Percentiles rank a stretch among this genome's conserved stretches.
Evolutionary conservation across 2,329 filamentous ascomycete species (phyloP).

Genomic region (Acephala macrosclerotiorum): DNA sequence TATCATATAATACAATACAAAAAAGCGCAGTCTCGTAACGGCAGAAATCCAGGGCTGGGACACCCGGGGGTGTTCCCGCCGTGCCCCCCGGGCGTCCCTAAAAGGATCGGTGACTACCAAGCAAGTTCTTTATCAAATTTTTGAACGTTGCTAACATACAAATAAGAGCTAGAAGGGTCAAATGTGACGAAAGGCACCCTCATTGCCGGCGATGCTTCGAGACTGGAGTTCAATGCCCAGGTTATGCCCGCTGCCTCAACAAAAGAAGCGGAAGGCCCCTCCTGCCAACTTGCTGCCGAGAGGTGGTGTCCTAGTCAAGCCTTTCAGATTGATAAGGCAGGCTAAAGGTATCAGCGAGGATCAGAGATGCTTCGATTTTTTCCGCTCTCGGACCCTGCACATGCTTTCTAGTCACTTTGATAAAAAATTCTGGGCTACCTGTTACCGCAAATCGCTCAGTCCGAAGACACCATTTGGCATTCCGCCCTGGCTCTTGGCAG

Average conservation of each 20-base stretch:
- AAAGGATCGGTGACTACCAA: too few species aligned
- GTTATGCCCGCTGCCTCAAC: not conserved
- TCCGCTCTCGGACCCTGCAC: slow-evolving; percentile 1
- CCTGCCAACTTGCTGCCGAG: slow-evolving; percentile 5
- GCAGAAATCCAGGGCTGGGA: too few species aligned
- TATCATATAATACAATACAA: too few species aligned
- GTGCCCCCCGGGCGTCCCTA: too few species aligned
- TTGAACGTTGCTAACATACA: slow-evolving; percentile 24
- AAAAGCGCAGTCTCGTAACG: too few species aligned
- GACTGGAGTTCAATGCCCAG: not conserved
- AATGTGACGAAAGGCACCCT: slow-evolving; percentile 18
- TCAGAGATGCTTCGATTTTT: slow-evolving; percentile 17
- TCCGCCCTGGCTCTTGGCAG: slow-evolving; percentile 17
- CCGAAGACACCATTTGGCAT: slow-evolving; percentile 20
- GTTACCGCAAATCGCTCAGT: slow-evolving; percentile 14
- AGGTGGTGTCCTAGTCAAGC: not conserved
- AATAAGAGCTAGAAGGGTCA: not conserved
- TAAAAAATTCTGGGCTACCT: slow-evolving; percentile 18
- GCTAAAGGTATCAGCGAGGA: slow-evolving; percentile 8
- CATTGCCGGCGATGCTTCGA: not conserved
- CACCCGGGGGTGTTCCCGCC: too few species aligned
- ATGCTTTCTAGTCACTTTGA: slow-evolving; percentile 19
- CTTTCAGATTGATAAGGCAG: not conserved
- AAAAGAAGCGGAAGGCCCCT: not conserved
- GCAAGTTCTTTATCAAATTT: not conserved